Conservation (phyloP, 2,329 filamentous ascomycete species). For the Colletotrichum sp. region DNA sequence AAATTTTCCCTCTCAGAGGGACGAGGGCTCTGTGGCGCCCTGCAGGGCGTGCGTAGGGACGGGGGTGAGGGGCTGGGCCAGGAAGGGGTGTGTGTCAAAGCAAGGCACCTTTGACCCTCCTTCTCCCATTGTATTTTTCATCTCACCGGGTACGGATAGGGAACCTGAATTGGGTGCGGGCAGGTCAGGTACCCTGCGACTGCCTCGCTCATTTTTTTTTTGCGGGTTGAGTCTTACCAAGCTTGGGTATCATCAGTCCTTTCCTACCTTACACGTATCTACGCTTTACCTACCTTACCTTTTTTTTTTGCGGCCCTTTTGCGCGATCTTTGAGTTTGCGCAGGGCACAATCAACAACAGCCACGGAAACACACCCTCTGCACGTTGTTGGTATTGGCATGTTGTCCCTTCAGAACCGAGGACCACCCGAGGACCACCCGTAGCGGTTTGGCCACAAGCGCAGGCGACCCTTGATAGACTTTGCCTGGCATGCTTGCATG, state of each 20-base stretch:
- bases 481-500: not conserved
- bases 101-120: not conserved
- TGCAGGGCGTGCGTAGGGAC: slow-evolving; percentile 13
- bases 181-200: not conserved
- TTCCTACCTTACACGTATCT: not conserved
- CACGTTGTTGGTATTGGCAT: not conserved
- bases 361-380: not conserved
- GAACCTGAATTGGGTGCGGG: not conserved
- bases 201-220: not conserved
- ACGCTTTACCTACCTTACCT: not conserved
- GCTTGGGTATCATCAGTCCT: not conserved
- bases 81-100: not conserved
- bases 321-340: not conserved
- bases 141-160: not conserved
- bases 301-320: not conserved
- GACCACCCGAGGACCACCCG: not conserved
- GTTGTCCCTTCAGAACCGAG: not conserved
- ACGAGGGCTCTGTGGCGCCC: not conserved
- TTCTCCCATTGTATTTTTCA: not conserved
- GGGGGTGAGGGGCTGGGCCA: not conserved
- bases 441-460: not conserved
- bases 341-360: not conserved
- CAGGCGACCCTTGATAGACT: not conserved
- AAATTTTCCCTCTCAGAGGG: slow-evolving; percentile 1
- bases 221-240: not conserved